Evolutionary conservation across 2,329 filamentous ascomycete genomes (phyloP).

Genomic region (Sphaerulina vaccinii): DNA sequence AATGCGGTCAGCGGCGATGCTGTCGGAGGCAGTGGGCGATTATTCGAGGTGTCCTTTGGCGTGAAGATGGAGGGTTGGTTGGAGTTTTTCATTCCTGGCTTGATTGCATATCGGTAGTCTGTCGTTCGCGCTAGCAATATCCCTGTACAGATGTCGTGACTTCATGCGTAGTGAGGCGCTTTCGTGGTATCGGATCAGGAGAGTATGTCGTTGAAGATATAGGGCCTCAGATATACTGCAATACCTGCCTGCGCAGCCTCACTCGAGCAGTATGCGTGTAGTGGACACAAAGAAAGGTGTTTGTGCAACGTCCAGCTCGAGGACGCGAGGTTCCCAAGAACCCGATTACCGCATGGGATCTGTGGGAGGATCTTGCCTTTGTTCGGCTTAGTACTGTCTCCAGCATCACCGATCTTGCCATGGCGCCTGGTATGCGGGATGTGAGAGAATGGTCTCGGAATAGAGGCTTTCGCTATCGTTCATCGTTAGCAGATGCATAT

Average conservation of each 20-base stretch:
- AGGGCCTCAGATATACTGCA: too few species aligned
- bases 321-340: background rate
- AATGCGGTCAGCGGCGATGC: background rate
- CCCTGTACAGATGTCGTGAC: background rate
- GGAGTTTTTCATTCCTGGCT: slow-evolving; percentile 23
- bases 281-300: too few species aligned
- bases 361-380: background rate
- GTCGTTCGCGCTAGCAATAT: background rate
- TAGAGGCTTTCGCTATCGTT: too few species aligned
- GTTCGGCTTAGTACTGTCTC: background rate
- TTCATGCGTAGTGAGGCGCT: background rate
- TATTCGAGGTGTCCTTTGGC: slow-evolving; percentile 19
- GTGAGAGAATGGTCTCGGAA: too few species aligned
- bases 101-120: slow-evolving; percentile 8
- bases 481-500: too few species aligned
- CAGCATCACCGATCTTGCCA: too few species aligned
- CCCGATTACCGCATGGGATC: background rate
- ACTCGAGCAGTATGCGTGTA: background rate
- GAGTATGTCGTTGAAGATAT: too few species aligned
- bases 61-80: slow-evolving; percentile 23
- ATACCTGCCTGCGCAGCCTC: too few species aligned
- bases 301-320: background rate
- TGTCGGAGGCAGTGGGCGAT: slow-evolving; percentile 8
- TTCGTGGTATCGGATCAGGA: too few species aligned
- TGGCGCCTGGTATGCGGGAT: too few species aligned